Evolutionary conservation across 2,329 filamentous ascomycete genomes (phyloP), one percentile per base, ranked within the genome.

Genomic region (Colletotrichum eleusines): DNA sequence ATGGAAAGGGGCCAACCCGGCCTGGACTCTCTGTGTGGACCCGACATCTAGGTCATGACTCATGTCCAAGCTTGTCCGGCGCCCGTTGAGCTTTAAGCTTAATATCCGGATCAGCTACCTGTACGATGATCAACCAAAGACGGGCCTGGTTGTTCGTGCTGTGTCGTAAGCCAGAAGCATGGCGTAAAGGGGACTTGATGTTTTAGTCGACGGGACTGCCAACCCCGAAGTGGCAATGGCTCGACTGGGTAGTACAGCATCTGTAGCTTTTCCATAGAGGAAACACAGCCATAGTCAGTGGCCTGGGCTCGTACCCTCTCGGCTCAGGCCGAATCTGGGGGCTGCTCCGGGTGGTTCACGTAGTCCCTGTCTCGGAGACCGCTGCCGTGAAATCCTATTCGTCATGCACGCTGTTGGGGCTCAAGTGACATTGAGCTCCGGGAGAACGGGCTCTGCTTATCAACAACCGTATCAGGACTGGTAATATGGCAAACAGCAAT

Each of bases 1-100:
- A n/a, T n/a, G n/a, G n/a, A 44, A 40, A 50, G 57, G 57, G 57
- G 55, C 28, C 33, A 35, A 40, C 42, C 67, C 28, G 20, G 40
- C 51, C 35, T 20, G 8, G 51, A 51, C 14, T n/a, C n/a, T 20
- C n/a, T 26, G 31, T n/a, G 11, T 35, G 42, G 33, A 55, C 40
- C 33, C 14, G 11, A 33, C 63, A 46, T 50, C 16, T 6, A 3
- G 40, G 57, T 20, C 23, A n/a, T 9, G 16, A 18, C 23, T 16
- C 55, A 60, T 23, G 18, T 46, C 63, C 57, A 46, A 23, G 12
- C 20, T 23, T 20, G 28, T 20, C n/a, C 20, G 18, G 31, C 20
- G 20, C 12, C 20, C 12, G 11, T 18, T 38, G 20, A 23, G 53
- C 18, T 38, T 55, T 55, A 38, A 38, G 53, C 33, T 55, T 38